These are phyloP conservation scores for Friedmanniomyces simplex DNA, from an alignment of 495 filamentous ascomycete genomes.

Conservation along the genomic window DNA sequence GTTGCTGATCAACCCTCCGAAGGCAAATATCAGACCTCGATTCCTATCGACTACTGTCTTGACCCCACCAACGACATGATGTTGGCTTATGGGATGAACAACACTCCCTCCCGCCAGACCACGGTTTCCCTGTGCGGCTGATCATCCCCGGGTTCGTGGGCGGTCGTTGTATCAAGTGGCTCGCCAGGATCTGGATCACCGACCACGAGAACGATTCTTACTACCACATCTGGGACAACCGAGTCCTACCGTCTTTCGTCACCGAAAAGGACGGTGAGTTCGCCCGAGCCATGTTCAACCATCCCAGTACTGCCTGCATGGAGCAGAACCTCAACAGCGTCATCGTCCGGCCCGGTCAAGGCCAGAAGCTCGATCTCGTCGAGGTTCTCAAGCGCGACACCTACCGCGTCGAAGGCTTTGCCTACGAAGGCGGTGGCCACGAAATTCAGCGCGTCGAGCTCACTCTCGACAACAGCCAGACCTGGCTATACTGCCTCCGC, in stretches of 20 bases:
- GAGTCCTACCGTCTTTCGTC: conserved; percentile 21
- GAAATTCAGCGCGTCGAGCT: conserved; percentile 17
- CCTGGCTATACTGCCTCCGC: conserved; percentile 18
- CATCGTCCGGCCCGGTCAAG: conserved; percentile 22
- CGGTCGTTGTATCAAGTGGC: conserved; percentile 14
- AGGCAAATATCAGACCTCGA: conserved; percentile 15
- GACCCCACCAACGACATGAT: conserved; percentile 17
- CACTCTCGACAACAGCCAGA: conserved; percentile 11
- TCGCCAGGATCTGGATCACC: conserved; percentile 12
- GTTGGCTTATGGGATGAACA: conserved; percentile 20
- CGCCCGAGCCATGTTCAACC: conserved; percentile 17
- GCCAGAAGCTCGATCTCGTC: conserved; percentile 20
- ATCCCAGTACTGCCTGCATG: conserved; percentile 17
- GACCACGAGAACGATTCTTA: conserved; percentile 21
- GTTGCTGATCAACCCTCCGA: conserved; percentile 10
- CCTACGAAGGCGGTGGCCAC: conserved; percentile 43
- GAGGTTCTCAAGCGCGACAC: conserved; percentile 14
- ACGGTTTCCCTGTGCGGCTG: conserved; percentile 16
- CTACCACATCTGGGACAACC: conserved; percentile 32
- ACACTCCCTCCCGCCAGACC: conserved; percentile 17
- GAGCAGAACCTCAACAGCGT: conserved; percentile 17
- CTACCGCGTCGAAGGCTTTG: conserved; percentile 41
- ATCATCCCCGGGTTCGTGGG: conserved; percentile 18
- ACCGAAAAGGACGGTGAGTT: conserved; percentile 25
- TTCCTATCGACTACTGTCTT: conserved; percentile 15